Base-by-base conservation (phyloP, 208 protist genomes). In the Crithidia thermophila region DNA sequence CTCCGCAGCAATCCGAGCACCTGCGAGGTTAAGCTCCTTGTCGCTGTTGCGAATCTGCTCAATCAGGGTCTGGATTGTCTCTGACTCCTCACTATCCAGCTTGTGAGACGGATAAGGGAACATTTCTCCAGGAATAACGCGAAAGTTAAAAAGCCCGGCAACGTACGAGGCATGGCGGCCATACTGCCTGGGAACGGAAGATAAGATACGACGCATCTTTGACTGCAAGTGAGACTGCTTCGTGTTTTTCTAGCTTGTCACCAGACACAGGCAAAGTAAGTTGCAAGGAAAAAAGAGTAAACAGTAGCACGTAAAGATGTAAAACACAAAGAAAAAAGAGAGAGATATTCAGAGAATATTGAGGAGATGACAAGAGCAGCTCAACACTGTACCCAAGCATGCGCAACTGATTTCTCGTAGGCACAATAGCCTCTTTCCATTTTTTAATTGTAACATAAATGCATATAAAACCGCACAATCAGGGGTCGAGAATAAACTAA, bases 121-220 rank as follows among this genome's bases (percentile, higher is more conserved):
- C 47, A 96, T 71, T 65, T 96, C 87, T 5, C 63, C 77, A 14
- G 79, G 56, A 30, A 81, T 72, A 34, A 93, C 75, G 43, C 93
- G 93, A 52, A 85, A 91, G 56, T 90, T 86, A 71, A 96, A 96
- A 45, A 96, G 63, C n/a, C 90, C 90, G 18, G 81, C 87, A 7
- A 74, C 82, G 77, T 85, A 94, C 49, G 89, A 94, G 16, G 70
- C 76, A 25, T 83, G 75, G 30, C 86, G 77, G 10, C 62, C 63
- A 34, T 75, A 78, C 36, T 57, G 57, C 55, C 43, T 28, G 13
- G 49, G 42, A 11, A 67, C 58, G 11, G 43, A 61, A 13, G 66
- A 53, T 39, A 82, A 34, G 37, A 85, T 4, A 28, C 80, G 80
- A 11, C 80, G 76, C 84, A 90, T 90, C 37, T 5, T 43, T 34